These are phyloP conservation scores for Sparassis latifolia DNA, from an alignment of 1,284 basidiomycete genomes.

Conservation along the genomic window DNA sequence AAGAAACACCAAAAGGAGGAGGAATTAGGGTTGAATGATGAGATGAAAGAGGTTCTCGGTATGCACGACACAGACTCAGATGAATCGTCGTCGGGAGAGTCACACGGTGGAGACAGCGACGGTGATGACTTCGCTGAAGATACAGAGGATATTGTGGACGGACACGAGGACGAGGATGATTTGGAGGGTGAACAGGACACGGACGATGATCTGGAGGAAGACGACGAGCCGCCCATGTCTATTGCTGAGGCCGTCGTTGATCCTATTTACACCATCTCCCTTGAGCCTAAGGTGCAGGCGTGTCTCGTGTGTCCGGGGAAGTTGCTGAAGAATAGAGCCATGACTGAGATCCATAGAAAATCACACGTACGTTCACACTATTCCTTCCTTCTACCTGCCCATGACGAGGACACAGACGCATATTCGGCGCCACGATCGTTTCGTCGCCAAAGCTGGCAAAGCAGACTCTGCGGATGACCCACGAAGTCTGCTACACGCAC, in stretches of 20 bases:
- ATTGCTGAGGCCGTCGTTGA: slow-evolving; percentile 55
- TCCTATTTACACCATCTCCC: slow-evolving; percentile 56
- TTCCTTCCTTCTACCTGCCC: background rate
- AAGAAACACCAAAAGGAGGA: slow-evolving; percentile 63
- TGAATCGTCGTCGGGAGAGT: slow-evolving; percentile 38
- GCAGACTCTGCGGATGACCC: slow-evolving; percentile 39
- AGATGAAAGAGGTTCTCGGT: slow-evolving; percentile 65
- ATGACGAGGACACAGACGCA: slow-evolving; percentile 41
- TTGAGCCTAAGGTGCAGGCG: slow-evolving; percentile 44
- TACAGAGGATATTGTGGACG: slow-evolving; percentile 18
- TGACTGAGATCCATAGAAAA: slow-evolving; percentile 55
- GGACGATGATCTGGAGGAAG: slow-evolving; percentile 19
- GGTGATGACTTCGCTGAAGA: slow-evolving; percentile 20
- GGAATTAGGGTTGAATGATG: slow-evolving; percentile 62
- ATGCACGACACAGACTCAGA: slow-evolving; percentile 70
- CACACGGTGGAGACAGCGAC: slow-evolving; percentile 2
- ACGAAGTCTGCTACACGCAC: slow-evolving; percentile 37
- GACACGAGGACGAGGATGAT: slow-evolving; percentile 5
- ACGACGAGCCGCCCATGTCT: slow-evolving; percentile 39
- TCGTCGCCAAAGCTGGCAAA: slow-evolving; percentile 33
- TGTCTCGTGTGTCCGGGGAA: slow-evolving; percentile 77
- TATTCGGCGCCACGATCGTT: slow-evolving; percentile 47
- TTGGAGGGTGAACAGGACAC: slow-evolving; percentile 17
- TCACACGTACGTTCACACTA: slow-evolving; percentile 51
- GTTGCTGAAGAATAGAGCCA: slow-evolving; percentile 55